Percentiles rank a stretch among this genome's conserved stretches.
Evolutionary conservation across 352 stramenopile species (phyloP).

Genomic region (Poterioochromonas sp.): DNA sequence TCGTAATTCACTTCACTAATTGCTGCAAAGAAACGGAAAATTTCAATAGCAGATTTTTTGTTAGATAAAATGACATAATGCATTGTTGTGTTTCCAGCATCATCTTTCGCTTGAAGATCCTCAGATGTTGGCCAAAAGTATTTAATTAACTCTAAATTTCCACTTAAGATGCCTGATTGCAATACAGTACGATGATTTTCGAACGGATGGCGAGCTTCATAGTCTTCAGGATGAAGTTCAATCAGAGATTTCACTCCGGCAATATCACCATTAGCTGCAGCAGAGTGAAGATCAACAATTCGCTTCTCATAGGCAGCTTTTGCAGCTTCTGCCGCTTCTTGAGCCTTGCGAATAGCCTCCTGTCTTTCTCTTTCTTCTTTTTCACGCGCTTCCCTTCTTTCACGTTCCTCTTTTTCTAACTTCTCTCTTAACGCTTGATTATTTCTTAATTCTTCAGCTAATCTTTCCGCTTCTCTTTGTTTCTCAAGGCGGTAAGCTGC

Average conservation of each 20-base stretch:
- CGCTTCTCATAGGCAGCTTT: slow-evolving; percentile 11
- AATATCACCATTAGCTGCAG: slow-evolving; percentile 6
- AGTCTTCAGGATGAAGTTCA: slow-evolving; percentile 15
- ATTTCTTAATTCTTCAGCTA: slow-evolving; percentile 19
- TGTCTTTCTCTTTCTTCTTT: background rate
- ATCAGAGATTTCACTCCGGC: background rate
- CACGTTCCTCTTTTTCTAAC: background rate
- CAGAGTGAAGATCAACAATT: slow-evolving; percentile 13
- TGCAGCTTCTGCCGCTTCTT: slow-evolving; percentile 8
- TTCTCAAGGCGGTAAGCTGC: background rate
- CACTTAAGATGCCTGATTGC: slow-evolving; percentile 13
- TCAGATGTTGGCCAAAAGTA: background rate
- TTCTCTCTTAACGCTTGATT: no score
- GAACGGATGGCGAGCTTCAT: slow-evolving; percentile 8
- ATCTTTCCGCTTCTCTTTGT: background rate
- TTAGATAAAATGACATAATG: slow-evolving; percentile 25
- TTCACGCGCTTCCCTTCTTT: background rate
- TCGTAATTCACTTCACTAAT: slow-evolving; percentile 15
- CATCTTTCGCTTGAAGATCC: background rate
- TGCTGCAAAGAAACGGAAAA: slow-evolving; percentile 17
- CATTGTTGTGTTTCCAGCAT: background rate
- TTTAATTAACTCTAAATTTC: slow-evolving; percentile 6
- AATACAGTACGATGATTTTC: slow-evolving; percentile 9
- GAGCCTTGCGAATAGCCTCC: slow-evolving; percentile 1
- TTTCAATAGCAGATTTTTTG: slow-evolving; percentile 7